These are phyloP conservation scores for Haematococcus lacustris DNA, from an alignment of 139 green algal species.

Conservation along the genomic window DNA sequence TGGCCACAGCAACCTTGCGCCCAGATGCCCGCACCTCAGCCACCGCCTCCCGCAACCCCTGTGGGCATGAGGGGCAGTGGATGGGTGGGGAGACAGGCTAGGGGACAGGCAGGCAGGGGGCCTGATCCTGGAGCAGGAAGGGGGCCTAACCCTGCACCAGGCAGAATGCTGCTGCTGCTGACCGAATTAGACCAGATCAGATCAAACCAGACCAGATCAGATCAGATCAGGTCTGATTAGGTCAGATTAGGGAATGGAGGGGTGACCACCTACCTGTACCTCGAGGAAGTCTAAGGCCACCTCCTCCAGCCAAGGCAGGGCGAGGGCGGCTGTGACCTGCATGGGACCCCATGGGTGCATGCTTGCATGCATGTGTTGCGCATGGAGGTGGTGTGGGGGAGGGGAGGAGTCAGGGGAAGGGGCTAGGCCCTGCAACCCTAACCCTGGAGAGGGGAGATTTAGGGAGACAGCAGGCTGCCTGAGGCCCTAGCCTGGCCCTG, in stretches of 20 bases:
- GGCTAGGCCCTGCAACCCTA: neutral
- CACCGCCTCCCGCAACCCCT: slow-evolving; percentile 69
- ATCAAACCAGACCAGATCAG: neutral
- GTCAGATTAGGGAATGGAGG: neutral
- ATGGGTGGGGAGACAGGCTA: neutral
- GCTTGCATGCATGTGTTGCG: neutral
- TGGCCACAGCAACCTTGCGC: slow-evolving; percentile 53
- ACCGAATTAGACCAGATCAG: neutral
- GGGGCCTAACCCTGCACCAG: no score
- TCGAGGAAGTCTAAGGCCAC: slow-evolving; percentile 82
- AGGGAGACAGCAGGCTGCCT: neutral
- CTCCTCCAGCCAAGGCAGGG: slow-evolving; percentile 65
- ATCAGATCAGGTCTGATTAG: neutral
- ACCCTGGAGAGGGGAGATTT: neutral
- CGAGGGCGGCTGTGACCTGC: slow-evolving; percentile 4
- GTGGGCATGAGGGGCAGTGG: slow-evolving; percentile 11
- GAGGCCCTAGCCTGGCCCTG: neutral
- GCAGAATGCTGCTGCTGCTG: no score
- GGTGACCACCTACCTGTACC: slow-evolving; percentile 16
- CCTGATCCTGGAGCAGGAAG: no score
- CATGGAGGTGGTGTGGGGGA: neutral
- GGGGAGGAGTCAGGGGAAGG: neutral
- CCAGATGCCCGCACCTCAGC: slow-evolving; percentile 38
- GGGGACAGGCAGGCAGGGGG: neutral
- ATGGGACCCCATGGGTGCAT: neutral